Evolutionary conservation across 1,139 yeast genomes (phyloP), one percentile per base, ranked within the genome.

Genomic region (Candida sp.): DNA sequence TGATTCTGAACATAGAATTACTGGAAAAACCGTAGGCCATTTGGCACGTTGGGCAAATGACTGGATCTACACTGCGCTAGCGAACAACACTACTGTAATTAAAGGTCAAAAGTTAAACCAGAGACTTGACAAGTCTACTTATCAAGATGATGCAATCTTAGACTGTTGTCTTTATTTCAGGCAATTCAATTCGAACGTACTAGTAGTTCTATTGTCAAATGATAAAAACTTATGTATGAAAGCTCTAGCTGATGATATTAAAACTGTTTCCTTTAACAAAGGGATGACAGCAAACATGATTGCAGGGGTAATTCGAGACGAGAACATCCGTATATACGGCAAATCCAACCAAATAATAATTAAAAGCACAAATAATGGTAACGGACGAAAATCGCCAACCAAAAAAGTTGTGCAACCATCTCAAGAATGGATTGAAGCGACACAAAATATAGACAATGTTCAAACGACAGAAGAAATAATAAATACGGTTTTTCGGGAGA

Each of bases 201-300:
- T 88, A 41, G 84, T 84, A 4, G 76, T 89, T 4, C 61, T 87
- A 29, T 55, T 89, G 42, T 84, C 96, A 0, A 87, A 90, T 59
- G 98, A 91, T 59, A 84, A 83, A 52, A 90, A 90, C 57, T 68
- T 91, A 21, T 88, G 97, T 59, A 63, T 79, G 49, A 87, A 85
- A 58, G 95, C 97, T 0, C 66, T 90, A 42, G 62, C 83, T 1
- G 83, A 88, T 54, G 82, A 73, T 0, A 59, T 89, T 0, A 65
- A 81, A 33, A 88, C 97, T 0, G 83, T 89, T 0, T 82, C 90
- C 3, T 85, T 64, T 53, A 66, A 81, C 23, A 61, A 68, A 12
- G 77, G 71, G 0, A 81, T 87, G 86, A 74, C 79, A 2, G 87
- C 90, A 0, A 62, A 68, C 21, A 49, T 77, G 33, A 85, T 89